A percentile compares a stretch with the other conserved stretches of the same genome.
These are phyloP conservation scores for Trichoderma erinaceum DNA, from an alignment of 495 filamentous ascomycete species.

Conservation along the genomic window DNA sequence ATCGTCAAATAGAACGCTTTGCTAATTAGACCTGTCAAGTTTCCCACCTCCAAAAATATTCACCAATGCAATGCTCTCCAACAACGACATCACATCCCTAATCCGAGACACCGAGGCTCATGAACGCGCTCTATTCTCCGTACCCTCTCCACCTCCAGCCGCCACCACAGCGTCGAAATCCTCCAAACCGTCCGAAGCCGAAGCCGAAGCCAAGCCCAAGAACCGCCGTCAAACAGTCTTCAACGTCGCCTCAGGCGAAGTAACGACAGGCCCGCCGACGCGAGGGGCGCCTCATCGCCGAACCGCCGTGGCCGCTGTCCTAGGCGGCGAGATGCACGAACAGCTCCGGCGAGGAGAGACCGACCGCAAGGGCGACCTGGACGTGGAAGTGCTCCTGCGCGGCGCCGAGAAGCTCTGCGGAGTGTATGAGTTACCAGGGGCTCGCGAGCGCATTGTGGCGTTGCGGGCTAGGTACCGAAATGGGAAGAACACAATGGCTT, in stretches of 20 bases:
- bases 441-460: conserved; percentile 66
- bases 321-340: conserved; percentile 82
- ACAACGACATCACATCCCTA: conserved; percentile 84
- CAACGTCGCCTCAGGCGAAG: conserved; percentile 49
- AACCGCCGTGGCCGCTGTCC: conserved; percentile 82
- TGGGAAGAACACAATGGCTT: conserved; percentile 65
- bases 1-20: too few species aligned
- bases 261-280: conserved; percentile 43
- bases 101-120: conserved; percentile 95
- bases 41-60: conserved; percentile 93
- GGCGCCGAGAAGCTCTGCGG: conserved; percentile 87
- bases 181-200: neutral
- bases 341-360: conserved; percentile 58
- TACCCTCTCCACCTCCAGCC: conserved; percentile 59
- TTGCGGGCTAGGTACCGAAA: conserved; percentile 66
- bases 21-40: conserved; percentile 33
- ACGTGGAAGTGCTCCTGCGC: conserved; percentile 77
- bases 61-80: conserved; percentile 82
- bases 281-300: conserved; percentile 54
- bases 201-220: conserved; percentile 26
- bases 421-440: conserved; percentile 82
- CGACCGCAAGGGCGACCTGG: conserved; percentile 59
- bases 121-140: conserved; percentile 90
- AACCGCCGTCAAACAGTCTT: conserved; percentile 49
- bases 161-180: conserved; percentile 27